These are phyloP conservation scores for Kalanchoe fedtschenkoi DNA, from an alignment of 164 flowering plant species.

Conservation along the genomic window DNA sequence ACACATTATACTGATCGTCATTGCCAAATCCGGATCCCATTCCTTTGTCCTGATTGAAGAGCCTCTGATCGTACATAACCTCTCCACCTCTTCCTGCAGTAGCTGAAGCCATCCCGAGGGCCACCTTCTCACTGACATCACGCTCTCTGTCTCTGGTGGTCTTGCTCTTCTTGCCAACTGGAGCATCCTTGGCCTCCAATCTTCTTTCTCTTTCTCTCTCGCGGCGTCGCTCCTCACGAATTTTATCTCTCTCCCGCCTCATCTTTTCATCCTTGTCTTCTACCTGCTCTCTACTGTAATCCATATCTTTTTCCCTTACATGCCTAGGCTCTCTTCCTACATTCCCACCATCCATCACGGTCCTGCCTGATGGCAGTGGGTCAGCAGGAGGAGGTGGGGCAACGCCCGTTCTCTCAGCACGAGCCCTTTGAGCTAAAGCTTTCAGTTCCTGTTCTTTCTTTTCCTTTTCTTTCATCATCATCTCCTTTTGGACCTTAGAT, in stretches of 20 bases:
- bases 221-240: background rate
- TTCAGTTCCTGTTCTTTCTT: background rate
- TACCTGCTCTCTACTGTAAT: background rate
- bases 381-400: no score
- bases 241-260: background rate
- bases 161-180: background rate
- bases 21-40: background rate
- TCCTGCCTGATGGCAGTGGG: no score
- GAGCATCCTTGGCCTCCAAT: background rate
- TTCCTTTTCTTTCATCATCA: no score
- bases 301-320: no score
- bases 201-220: no score
- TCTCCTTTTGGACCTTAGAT: background rate
- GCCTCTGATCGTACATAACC: background rate
- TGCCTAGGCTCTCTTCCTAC: no score
- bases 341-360: no score
- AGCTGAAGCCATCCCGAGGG: background rate
- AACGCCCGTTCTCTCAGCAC: background rate
- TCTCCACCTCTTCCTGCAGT: background rate
- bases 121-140: no score
- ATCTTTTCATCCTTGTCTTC: background rate
- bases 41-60: background rate
- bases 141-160: background rate
- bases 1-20: conserved; percentile 29
- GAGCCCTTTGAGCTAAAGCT: background rate